Evolutionary conservation across 2,329 filamentous ascomycete genomes (phyloP).

Genomic region (Trichoderma endophyticum): DNA sequence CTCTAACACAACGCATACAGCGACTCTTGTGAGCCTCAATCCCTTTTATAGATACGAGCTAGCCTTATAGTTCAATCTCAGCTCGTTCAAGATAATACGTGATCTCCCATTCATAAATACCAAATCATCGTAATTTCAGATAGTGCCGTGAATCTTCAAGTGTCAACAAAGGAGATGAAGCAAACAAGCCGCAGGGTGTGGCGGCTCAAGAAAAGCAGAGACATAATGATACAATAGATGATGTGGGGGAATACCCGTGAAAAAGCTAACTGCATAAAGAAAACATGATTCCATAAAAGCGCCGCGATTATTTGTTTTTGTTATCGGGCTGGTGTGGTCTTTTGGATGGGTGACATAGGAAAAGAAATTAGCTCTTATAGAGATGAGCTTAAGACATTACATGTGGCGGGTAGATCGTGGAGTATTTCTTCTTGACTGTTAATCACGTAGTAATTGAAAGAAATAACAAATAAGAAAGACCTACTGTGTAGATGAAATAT

Average conservation of each 20-base stretch:
- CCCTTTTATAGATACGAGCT: neutral
- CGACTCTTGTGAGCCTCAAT: neutral
- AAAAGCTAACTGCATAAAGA: neutral
- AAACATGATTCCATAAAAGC: slow-evolving; percentile 13
- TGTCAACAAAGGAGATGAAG: neutral
- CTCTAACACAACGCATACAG: neutral
- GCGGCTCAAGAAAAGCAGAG: slow-evolving; percentile 21
- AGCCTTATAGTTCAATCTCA: neutral
- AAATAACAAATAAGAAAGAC: slow-evolving; percentile 26
- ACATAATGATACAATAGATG: slow-evolving; percentile 36
- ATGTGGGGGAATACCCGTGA: slow-evolving; percentile 6
- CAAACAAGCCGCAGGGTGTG: neutral
- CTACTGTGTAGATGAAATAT: slow-evolving; percentile 57
- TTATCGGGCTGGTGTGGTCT: neutral
- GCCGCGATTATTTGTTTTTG: neutral
- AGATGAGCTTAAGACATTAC: slow-evolving; percentile 23
- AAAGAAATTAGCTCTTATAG: neutral
- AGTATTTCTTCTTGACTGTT: slow-evolving; percentile 32
- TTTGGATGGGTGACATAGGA: slow-evolving; percentile 21
- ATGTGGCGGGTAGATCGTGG: slow-evolving; percentile 48
- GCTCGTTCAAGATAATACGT: neutral
- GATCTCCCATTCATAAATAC: neutral
- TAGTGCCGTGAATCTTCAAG: neutral
- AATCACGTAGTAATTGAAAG: neutral
- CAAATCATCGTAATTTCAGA: neutral